Conservation (phyloP, 306 rosid genomes). For the Argentina anserina region DNA sequence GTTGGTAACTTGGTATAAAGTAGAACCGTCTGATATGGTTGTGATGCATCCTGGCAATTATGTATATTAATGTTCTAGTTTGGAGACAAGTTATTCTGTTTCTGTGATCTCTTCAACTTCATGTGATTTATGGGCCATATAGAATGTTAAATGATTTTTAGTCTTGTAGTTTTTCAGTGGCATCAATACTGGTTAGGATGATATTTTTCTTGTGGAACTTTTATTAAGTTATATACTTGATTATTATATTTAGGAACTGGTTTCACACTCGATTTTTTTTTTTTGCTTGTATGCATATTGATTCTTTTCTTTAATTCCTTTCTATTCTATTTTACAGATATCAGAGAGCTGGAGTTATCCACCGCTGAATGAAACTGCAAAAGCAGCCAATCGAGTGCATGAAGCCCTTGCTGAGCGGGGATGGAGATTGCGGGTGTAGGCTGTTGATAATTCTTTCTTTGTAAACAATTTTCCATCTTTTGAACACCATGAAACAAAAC, state of each 20-base stretch:
- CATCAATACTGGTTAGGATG: not conserved
- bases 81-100: not conserved
- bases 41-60: not conserved
- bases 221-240: not conserved
- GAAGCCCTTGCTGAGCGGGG: constrained; percentile 78
- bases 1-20: not conserved
- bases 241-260: not conserved
- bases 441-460: not conserved
- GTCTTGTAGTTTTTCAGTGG: not conserved
- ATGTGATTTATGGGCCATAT: not conserved
- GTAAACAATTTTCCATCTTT: constrained; percentile 9
- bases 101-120: not conserved
- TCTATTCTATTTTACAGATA: constrained; percentile 38
- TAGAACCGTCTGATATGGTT: not conserved
- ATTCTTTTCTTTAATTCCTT: constrained; percentile 21
- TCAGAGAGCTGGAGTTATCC: constrained; percentile 98
- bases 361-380: constrained; percentile 79
- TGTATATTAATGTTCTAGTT: not conserved
- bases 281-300: not conserved
- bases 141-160: not conserved
- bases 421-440: constrained; percentile 74
- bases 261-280: not conserved
- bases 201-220: not conserved
- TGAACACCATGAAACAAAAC: not conserved
- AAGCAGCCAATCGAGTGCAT: constrained; percentile 73